Evolutionary conservation across 805 yeast genomes (phyloP).

Genomic region (Schwanniomyces vanrijiae): DNA sequence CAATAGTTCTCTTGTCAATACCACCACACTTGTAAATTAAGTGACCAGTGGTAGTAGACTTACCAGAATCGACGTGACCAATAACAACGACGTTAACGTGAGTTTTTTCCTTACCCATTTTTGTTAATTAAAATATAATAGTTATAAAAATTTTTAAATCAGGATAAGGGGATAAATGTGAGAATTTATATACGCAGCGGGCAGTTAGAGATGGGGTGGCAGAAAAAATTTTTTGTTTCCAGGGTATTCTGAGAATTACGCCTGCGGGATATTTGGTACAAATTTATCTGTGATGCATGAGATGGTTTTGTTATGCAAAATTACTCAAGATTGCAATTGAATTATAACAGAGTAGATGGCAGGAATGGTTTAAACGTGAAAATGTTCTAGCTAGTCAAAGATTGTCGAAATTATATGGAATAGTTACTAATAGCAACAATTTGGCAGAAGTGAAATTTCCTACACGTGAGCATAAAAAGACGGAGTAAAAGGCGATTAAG

Average conservation of each 20-base stretch:
- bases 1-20: conserved; percentile 97
- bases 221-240: conserved; percentile 7
- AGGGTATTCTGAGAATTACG: conserved; percentile 8
- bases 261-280: not conserved
- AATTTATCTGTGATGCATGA: not conserved
- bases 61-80: conserved; percentile 99
- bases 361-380: too few relatives aligned
- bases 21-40: conserved; percentile 99
- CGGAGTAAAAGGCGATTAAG: not conserved
- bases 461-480: not conserved
- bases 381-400: too few relatives aligned
- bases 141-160: not conserved
- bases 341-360: not conserved
- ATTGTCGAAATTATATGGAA: too few relatives aligned
- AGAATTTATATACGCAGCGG: conserved; percentile 5
- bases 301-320: not conserved
- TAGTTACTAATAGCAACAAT: not conserved
- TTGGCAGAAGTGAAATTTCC: not conserved
- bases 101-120: conserved; percentile 89
- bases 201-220: conserved; percentile 9
- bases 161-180: conserved; percentile 1
- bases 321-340: not conserved
- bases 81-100: conserved; percentile 99
- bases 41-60: conserved; percentile 98
- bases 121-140: conserved; percentile 4